Conservation (phyloP, 257 asterid genomes). For the Thymus quinquecostatus region DNA sequence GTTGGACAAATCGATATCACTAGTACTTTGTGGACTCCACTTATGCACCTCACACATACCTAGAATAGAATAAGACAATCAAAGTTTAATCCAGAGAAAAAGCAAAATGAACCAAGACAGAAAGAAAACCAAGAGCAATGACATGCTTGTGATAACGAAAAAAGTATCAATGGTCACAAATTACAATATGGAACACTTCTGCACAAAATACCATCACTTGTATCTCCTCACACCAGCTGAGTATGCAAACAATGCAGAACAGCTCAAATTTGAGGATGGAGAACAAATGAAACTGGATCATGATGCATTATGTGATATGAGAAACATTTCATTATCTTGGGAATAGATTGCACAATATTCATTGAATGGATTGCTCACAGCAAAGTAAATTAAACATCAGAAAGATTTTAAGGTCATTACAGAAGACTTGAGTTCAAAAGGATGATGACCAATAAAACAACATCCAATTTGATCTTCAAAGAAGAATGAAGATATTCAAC, state of each 20-base stretch:
- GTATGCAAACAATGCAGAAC: not conserved
- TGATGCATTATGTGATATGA: slow-evolving; percentile 18
- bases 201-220: not conserved
- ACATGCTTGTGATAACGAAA: not conserved
- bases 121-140: slow-evolving; percentile 1
- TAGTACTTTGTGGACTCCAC: not conserved
- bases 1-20: not conserved
- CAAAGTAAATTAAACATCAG: slow-evolving; percentile 6
- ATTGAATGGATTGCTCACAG: not conserved
- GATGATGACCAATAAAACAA: slow-evolving; percentile 4
- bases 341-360: not conserved
- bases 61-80: not conserved
- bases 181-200: not conserved
- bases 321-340: slow-evolving; percentile 14
- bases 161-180: not conserved
- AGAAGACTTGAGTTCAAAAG: slow-evolving; percentile 24
- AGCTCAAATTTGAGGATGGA: not conserved
- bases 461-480: not conserved
- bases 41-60: slow-evolving; percentile 4
- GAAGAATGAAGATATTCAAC: slow-evolving; percentile 6
- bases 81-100: slow-evolving; percentile 3
- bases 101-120: not conserved
- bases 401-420: slow-evolving; percentile 17
- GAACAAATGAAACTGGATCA: not conserved
- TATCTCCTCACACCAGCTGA: not conserved